These are phyloP conservation scores for Prunus persica DNA, from an alignment of 306 rosid genomes.

Conservation along the genomic window Prunus_persica_NCBIv2 NC_034010.1:27758001-27758500, in stretches of 20 bases:
- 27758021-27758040: neutral
- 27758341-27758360: neutral
- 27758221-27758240: conserved; percentile 61
- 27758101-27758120: neutral
- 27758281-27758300: conserved; percentile 31
- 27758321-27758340: neutral
- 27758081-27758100: conserved; percentile 12
- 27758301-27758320: neutral
- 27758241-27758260: conserved; percentile 70
- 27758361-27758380: neutral
- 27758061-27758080: neutral
- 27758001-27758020: neutral
- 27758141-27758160: conserved; percentile 25
- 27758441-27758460: neutral
- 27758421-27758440: neutral
- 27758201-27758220: conserved; percentile 94
- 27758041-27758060: neutral
- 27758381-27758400: neutral
- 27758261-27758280: conserved; percentile 94
- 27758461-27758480: conserved; percentile 94
- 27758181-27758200: conserved; percentile 66
- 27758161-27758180: conserved; percentile 36
- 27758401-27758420: neutral
- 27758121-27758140: conserved; percentile 11
- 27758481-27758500: conserved; percentile 77